Percentiles rank a stretch among this genome's conserved stretches.
These are phyloP conservation scores for Medicago lupulina DNA, from an alignment of 306 rosid species.

Conservation along the genomic window DNA sequence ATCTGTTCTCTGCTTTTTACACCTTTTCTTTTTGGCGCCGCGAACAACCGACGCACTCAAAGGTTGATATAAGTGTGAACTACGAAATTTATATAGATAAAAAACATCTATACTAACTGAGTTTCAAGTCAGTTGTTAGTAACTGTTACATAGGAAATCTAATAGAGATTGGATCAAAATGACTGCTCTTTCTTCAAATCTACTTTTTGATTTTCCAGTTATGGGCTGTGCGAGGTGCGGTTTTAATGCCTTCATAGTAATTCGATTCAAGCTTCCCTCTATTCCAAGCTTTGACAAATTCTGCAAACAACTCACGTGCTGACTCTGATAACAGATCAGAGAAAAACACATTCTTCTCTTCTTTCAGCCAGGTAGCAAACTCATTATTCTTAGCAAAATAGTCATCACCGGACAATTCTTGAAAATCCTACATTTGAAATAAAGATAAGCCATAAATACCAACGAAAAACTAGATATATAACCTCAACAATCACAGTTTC, in stretches of 20 bases:
- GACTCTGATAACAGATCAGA: conserved; percentile 79
- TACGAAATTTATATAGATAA: conserved; percentile 14
- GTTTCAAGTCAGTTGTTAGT: conserved; percentile 24
- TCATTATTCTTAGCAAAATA: conserved; percentile 90
- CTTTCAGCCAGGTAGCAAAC: conserved; percentile 92
- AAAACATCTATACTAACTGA: conserved; percentile 25
- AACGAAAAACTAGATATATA: conserved; percentile 18
- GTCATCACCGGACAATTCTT: conserved; percentile 75
- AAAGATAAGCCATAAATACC: conserved; percentile 15
- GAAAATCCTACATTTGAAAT: conserved; percentile 54
- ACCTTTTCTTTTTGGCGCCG: neutral
- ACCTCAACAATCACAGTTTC: conserved; percentile 13
- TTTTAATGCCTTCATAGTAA: conserved; percentile 84
- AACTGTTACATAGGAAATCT: conserved; percentile 16
- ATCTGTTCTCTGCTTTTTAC: neutral
- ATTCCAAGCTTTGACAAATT: conserved; percentile 84
- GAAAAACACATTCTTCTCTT: conserved; percentile 84
- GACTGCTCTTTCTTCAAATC: conserved; percentile 29
- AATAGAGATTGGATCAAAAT: conserved; percentile 23
- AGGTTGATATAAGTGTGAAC: conserved; percentile 24
- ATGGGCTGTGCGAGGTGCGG: conserved; percentile 78
- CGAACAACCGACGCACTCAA: conserved; percentile 15
- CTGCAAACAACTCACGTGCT: conserved; percentile 68
- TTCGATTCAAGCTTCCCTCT: conserved; percentile 63
- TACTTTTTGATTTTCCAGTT: conserved; percentile 79